Evolutionary conservation across 352 stramenopile species (phyloP).

Genomic region (Globisporangium yorkense): DNA sequence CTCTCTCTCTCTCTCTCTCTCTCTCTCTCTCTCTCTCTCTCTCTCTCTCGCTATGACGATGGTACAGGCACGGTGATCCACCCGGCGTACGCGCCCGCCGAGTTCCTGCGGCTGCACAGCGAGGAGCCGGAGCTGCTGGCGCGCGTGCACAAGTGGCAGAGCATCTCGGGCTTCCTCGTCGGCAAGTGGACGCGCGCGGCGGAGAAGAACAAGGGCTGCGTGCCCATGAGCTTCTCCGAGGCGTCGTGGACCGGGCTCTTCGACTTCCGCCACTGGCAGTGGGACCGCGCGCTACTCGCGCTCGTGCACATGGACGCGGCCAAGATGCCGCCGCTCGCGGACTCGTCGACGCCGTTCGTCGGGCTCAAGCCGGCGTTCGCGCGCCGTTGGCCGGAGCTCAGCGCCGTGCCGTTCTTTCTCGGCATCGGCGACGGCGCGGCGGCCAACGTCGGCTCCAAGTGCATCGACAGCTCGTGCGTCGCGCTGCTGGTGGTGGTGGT

Average conservation of each 20-base stretch:
- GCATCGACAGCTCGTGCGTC: constrained; percentile 61
- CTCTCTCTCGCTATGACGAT: not conserved
- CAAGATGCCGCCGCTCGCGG: constrained; percentile 67
- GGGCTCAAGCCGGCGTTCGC: constrained; percentile 45
- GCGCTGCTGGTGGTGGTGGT: not conserved
- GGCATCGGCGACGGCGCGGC: constrained; percentile 91
- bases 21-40: not conserved
- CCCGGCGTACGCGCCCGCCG: constrained; percentile 84
- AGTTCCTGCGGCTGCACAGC: constrained; percentile 81
- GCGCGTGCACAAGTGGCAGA: constrained; percentile 83
- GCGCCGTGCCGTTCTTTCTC: constrained; percentile 73
- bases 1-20: too few relatives aligned
- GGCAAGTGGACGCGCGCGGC: constrained; percentile 70
- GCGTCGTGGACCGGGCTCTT: constrained; percentile 94
- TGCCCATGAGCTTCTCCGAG: constrained; percentile 92
- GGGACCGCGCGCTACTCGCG: constrained; percentile 76
- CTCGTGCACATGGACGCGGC: constrained; percentile 60
- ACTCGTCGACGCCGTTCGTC: constrained; percentile 60
- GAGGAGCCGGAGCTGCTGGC: constrained; percentile 36
- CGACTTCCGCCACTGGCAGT: constrained; percentile 82
- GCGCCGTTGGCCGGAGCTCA: constrained; percentile 74
- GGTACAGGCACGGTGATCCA: constrained; percentile 69
- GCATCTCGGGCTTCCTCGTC: constrained; percentile 85
- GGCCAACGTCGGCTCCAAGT: constrained; percentile 94
- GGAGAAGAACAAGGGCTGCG: constrained; percentile 15